Evolutionary conservation across 2,329 filamentous ascomycete genomes (phyloP).

Genomic region (Ophiostoma sp.): DNA sequence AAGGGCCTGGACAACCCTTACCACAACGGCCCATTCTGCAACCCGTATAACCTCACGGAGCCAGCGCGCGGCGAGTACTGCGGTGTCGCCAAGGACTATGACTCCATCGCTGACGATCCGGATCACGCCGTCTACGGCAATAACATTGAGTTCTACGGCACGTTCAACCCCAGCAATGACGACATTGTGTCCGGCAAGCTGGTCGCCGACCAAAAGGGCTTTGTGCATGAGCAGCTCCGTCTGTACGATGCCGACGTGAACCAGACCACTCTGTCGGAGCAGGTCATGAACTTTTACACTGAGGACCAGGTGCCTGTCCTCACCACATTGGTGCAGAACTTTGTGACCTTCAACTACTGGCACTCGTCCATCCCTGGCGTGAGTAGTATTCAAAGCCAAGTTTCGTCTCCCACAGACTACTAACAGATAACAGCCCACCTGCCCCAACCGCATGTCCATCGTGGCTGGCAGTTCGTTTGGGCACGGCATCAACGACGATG

Average conservation of each 20-base stretch:
- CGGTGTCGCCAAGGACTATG: slow-evolving; percentile 36
- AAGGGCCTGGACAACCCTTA: slow-evolving; percentile 40
- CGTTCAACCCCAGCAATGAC: slow-evolving; percentile 37
- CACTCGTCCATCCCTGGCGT: slow-evolving; percentile 41
- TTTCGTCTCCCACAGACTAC: neutral
- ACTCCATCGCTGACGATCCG: slow-evolving; percentile 40
- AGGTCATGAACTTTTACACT: slow-evolving; percentile 44
- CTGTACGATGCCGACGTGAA: slow-evolving; percentile 34
- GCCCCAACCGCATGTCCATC: slow-evolving; percentile 39
- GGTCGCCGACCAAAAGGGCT: slow-evolving; percentile 32
- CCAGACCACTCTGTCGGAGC: slow-evolving; percentile 33
- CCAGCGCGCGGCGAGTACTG: slow-evolving; percentile 30
- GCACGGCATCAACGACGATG: slow-evolving; percentile 32
- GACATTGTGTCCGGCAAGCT: slow-evolving; percentile 27
- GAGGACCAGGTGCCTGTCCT: slow-evolving; percentile 40
- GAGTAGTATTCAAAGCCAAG: slow-evolving; percentile 27
- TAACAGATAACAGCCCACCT: slow-evolving; percentile 34
- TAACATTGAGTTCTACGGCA: slow-evolving; percentile 42
- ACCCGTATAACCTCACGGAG: slow-evolving; percentile 36
- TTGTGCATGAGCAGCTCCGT: slow-evolving; percentile 40
- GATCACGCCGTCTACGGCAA: slow-evolving; percentile 41
- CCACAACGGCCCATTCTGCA: slow-evolving; percentile 41
- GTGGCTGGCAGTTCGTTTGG: slow-evolving; percentile 33
- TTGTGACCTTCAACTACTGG: slow-evolving; percentile 43
- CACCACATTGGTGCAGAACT: slow-evolving; percentile 39